Evolutionary conservation across 257 asterid genomes (phyloP), one percentile per base, ranked within the genome.

Genomic region (Lycium ferocissimum): DNA sequence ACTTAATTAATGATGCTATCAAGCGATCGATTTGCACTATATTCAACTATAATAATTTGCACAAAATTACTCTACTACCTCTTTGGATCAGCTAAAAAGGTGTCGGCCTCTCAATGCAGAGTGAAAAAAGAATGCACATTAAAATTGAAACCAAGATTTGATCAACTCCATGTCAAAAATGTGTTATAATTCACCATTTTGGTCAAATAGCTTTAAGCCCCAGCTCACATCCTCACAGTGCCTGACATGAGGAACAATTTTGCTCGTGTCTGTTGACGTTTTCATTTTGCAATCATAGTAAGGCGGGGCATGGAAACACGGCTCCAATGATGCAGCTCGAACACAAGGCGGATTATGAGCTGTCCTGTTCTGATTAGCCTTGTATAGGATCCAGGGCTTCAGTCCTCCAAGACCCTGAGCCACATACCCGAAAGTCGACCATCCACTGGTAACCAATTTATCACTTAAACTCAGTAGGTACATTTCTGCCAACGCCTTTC

Each of bases 341-440:
- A 75, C 71, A 67, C 98, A 95, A 0, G 93, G 87, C 1, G 92
- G 97, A 40, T 94, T 85, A 0, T 94, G 95, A 1, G 84, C 86
- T 10, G 87, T 86, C 14, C 35, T 62, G 54, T 92, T 90, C 14
- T 91, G 26, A 38, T 69, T 91, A 0, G 94, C 86, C 92, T 88
- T 87, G 89, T 91, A 87, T 11, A 94, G 87, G 81, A 95, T 92
- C 97, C 97, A 94, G 0, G 97, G 96, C 88, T 86, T 89, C 75
- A 95, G 4, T 18, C 95, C 97, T 76, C 98, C 97, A 20, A 93
- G 94, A 22, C 98, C 93, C 61, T 95, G 98, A 43, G 97, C 95
- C 75, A 95, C 96, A 56, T 94, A 95, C 5, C 98, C 98, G 15
- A 94, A 95, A 43, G 98, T 95, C 4, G 98, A 93, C 91, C 92